phyloP scores from a whole-genome alignment of 2,329 filamentous ascomycete genomes.

The Ploettnerulaceae sp. region DNA sequence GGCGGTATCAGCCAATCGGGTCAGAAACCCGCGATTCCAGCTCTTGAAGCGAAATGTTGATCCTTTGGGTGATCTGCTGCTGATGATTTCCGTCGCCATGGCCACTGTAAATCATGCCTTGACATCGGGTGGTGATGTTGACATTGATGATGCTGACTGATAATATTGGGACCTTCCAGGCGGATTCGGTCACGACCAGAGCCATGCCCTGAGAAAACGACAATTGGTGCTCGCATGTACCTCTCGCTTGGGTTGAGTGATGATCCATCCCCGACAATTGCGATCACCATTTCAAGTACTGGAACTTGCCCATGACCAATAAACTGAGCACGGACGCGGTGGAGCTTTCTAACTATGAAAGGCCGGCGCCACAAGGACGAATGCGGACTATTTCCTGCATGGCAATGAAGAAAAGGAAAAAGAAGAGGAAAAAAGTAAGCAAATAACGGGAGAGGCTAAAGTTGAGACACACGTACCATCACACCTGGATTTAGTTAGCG shows the following conservation, averaged over 20 bases:
- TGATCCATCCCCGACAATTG: background rate
- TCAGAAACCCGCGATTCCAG: slow-evolving; percentile 19
- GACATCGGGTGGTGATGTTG: background rate
- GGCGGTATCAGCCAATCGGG: slow-evolving; percentile 22
- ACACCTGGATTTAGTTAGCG: slow-evolving; percentile 46
- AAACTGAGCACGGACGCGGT: slow-evolving; percentile 9
- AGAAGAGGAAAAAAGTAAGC: slow-evolving; percentile 20
- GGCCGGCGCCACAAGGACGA: slow-evolving; percentile 9
- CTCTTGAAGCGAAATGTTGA: background rate
- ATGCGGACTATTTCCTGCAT: slow-evolving; percentile 8
- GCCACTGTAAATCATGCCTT: slow-evolving; percentile 4
- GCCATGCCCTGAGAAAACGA: no score
- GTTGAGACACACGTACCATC: slow-evolving; percentile 52
- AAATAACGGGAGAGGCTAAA: slow-evolving; percentile 6
- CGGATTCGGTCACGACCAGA: no score
- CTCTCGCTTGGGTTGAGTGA: slow-evolving; percentile 25
- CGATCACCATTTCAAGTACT: no score
- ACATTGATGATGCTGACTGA: no score
- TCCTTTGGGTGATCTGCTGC: slow-evolving; percentile 9
- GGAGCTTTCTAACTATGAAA: slow-evolving; percentile 13
- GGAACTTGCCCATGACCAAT: slow-evolving; percentile 6
- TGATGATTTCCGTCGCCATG: slow-evolving; percentile 2
- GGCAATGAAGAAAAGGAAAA: background rate
- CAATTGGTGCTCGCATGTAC: no score
- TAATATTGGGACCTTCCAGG: no score